Conservation (phyloP, 352 stramenopile species). For the Pythium rhizo-oryzae region DNA sequence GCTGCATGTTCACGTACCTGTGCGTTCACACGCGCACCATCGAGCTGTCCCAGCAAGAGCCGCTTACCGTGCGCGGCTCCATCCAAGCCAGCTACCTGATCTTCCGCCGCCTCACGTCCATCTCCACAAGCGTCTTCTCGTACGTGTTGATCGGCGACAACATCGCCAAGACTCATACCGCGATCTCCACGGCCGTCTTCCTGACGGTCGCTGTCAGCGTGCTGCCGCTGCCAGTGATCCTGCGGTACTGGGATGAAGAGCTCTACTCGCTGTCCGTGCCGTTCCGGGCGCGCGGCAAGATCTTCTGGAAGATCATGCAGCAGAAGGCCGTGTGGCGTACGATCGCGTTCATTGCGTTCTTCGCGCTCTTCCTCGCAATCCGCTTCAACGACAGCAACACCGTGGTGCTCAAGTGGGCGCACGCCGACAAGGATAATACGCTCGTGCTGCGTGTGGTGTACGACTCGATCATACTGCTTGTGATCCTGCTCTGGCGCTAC, state of each 20-base stretch:
- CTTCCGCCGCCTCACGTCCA: conserved; percentile 58
- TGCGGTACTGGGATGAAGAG: conserved; percentile 64
- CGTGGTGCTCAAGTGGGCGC: conserved; percentile 46
- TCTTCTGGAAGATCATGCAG: conserved; percentile 79
- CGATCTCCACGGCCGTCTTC: conserved; percentile 45
- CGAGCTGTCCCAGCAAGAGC: conserved; percentile 63
- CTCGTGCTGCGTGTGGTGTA: conserved; percentile 45
- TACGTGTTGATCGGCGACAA: conserved; percentile 46
- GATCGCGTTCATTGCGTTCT: conserved; percentile 64
- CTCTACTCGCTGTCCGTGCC: conserved; percentile 60
- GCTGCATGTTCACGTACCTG: conserved; percentile 69
- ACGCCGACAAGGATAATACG: conserved; percentile 44
- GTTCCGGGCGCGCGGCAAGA: conserved; percentile 60
- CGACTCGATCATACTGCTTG: conserved; percentile 58
- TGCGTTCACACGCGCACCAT: conserved; percentile 67
- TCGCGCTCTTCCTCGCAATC: conserved; percentile 57
- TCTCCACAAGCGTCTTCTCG: conserved; percentile 55
- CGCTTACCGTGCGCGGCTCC: conserved; percentile 48
- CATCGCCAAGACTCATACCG: conserved; percentile 37
- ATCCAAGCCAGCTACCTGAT: conserved; percentile 66
- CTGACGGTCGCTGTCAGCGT: conserved; percentile 55
- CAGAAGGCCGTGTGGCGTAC: conserved; percentile 76
- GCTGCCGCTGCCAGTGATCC: conserved; percentile 48
- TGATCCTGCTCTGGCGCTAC: conserved; percentile 52
- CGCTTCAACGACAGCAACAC: conserved; percentile 51